These are phyloP conservation scores for Testicularia cyperi DNA, from an alignment of 1,284 basidiomycete genomes.

Conservation along the genomic window DNA sequence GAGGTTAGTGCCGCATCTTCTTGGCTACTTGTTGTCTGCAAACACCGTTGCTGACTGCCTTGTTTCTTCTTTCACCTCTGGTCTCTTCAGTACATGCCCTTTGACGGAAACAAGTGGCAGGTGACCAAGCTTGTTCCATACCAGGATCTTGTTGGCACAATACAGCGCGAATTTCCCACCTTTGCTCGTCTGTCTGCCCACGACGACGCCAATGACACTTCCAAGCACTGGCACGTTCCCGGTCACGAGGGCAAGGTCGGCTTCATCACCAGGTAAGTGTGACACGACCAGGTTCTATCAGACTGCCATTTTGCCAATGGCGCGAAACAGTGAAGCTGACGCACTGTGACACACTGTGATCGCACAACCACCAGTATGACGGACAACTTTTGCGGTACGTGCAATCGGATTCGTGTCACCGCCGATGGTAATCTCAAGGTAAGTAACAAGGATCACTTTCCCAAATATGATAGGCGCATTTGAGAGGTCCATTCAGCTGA, in stretches of 20 bases:
- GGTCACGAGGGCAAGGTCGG: constrained; percentile 75
- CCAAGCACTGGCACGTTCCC: constrained; percentile 74
- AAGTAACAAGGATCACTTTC: constrained; percentile 16
- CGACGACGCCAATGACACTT: constrained; percentile 75
- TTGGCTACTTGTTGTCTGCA: background rate
- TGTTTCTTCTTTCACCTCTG: background rate
- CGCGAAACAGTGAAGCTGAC: too few species aligned
- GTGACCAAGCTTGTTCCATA: constrained; percentile 71
- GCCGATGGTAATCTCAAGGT: constrained; percentile 88
- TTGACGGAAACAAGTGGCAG: constrained; percentile 80
- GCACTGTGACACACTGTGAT: too few species aligned
- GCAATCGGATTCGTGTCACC: constrained; percentile 79
- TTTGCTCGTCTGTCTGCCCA: constrained; percentile 52
- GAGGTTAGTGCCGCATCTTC: constrained; percentile 62
- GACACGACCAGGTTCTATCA: too few species aligned
- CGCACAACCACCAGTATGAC: constrained; percentile 65
- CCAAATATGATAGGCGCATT: too few species aligned
- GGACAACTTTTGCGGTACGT: constrained; percentile 83
- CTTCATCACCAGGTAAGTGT: constrained; percentile 67
- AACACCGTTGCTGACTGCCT: constrained; percentile 1
- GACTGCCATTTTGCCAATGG: too few species aligned
- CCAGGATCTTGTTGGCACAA: constrained; percentile 31
- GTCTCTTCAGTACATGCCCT: constrained; percentile 73
- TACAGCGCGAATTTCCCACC: constrained; percentile 23
- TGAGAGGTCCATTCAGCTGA: too few species aligned